Base-by-base conservation (phyloP, 1,284 basidiomycete species). In the Cystobasidium sp. region DNA sequence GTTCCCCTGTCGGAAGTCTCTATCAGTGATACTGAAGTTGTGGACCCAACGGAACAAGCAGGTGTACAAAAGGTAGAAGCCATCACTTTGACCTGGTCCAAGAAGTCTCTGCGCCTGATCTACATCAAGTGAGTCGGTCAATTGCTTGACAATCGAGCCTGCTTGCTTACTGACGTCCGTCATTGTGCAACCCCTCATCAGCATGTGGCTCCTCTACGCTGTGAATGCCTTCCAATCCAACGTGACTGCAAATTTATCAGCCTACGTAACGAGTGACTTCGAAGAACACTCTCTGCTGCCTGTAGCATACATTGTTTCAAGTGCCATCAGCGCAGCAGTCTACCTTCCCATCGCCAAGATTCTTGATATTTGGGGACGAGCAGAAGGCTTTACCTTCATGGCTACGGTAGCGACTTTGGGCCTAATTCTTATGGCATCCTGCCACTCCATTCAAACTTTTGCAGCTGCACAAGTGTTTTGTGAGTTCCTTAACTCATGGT, bases 141-240 rank as follows among this genome's bases (percentile, higher is more conserved):
- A 7, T 6, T 10, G 52, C 0, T 20, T 46, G 6, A 3, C n/a
- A 18, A 14, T 24, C 20, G 18, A 53, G 5, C 47, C 44, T 55
- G 59, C 24, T 52, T n/a, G 8, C 16, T 10, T 52, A 20, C 64
- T 46, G 59, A 18, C 18, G n/a, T 39, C 10, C 22, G 1, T 14
- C 37, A 9, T 1, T 31, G 39, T 55, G 46, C 53, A 22, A n/a
- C 49, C 6, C 22, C 62, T 2, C 24, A 8, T 1, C 71, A 82
- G 81, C 72, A 80, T 81, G 78, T 82, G 76, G 75, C 74, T 81
- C 46, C 74, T 78, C 46, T 82, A 81, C 71, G 73, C 77, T 31
- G 79, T 80, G 64, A 81, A 80, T 56, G 81, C 80, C 3, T 81
- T 82, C 75, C 80, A 82, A 62, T 66, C 69, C 9, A 79, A 78